phyloP scores from a whole-genome alignment of 176 grass and related monocot species.

The Avena insularis region DNA sequence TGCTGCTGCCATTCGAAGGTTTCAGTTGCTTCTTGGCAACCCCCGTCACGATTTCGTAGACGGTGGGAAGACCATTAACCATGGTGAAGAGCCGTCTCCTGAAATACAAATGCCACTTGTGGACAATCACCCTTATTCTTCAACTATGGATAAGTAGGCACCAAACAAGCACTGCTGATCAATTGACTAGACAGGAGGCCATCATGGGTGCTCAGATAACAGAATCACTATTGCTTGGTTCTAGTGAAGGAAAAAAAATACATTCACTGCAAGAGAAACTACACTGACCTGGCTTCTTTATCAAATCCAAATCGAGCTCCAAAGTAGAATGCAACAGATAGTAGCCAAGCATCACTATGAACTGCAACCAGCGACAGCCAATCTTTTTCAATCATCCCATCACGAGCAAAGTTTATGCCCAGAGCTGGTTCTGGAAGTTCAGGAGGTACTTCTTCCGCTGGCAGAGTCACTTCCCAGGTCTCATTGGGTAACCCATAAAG shows the following conservation, averaged over 20 bases:
- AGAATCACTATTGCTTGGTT: conserved; percentile 3
- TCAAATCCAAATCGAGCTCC: conserved; percentile 79
- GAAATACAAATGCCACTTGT: conserved; percentile 52
- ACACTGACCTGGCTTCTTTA: conserved; percentile 72
- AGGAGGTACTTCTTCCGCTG: conserved; percentile 81
- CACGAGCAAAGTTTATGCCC: conserved; percentile 92
- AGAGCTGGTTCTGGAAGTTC: conserved; percentile 88
- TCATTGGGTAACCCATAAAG: conserved; percentile 76
- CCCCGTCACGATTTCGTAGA: conserved; percentile 87
- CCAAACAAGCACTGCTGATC: not conserved
- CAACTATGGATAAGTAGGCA: not conserved
- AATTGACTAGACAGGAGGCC: not conserved
- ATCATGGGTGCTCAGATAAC: not conserved
- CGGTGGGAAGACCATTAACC: conserved; percentile 81
- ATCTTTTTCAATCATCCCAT: conserved; percentile 79
- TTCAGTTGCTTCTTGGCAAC: conserved; percentile 66
- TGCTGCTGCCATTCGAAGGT: conserved; percentile 64
- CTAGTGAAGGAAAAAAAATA: not conserved
- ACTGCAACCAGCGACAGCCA: conserved; percentile 84
- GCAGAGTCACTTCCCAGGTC: conserved; percentile 79
- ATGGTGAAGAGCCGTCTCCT: conserved; percentile 79
- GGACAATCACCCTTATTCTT: conserved; percentile 11
- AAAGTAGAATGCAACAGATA: conserved; percentile 84
- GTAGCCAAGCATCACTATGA: conserved; percentile 88
- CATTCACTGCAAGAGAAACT: conserved; percentile 4